Conservation (phyloP, 768 basidiomycete species). For the Phylloporus sp. region DNA sequence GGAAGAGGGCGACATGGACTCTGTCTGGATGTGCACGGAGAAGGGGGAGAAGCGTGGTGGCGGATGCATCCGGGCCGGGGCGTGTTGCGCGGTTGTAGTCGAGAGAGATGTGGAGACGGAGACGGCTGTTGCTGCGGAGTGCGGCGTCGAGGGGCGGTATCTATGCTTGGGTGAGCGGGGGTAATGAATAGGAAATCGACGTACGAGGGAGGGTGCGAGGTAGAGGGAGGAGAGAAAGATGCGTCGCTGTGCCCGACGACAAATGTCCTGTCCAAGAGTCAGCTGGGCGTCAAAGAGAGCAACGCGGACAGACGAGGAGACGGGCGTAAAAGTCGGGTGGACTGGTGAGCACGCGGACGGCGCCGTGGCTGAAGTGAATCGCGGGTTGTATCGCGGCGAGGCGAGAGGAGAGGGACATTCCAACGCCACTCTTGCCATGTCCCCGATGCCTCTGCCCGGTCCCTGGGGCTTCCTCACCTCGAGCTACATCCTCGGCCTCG, state of each 20-base stretch:
- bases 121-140: slow-evolving; percentile 50
- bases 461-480: slow-evolving; percentile 73
- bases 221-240: slow-evolving; percentile 91
- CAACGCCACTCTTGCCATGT: too few relatives aligned
- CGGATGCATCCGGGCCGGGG: slow-evolving; percentile 64
- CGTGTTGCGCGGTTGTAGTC: slow-evolving; percentile 81
- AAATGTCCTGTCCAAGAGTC: slow-evolving; percentile 57
- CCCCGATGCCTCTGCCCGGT: slow-evolving; percentile 49
- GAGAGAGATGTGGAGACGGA: slow-evolving; percentile 68
- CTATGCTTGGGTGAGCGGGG: slow-evolving; percentile 39
- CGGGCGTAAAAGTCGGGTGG: slow-evolving; percentile 54
- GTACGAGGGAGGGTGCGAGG: too few relatives aligned
- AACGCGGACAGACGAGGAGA: slow-evolving; percentile 43
- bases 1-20: slow-evolving; percentile 76
- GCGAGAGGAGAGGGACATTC: slow-evolving; percentile 14
- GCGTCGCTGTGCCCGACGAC: slow-evolving; percentile 67
- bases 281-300: too few relatives aligned
- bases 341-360: slow-evolving; percentile 49
- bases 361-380: slow-evolving; percentile 41
- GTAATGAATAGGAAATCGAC: too few relatives aligned
- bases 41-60: slow-evolving; percentile 65
- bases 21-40: slow-evolving; percentile 65
- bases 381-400: slow-evolving; percentile 43
- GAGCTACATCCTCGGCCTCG: slow-evolving; percentile 61
- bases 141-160: slow-evolving; percentile 59